phyloP scores from a whole-genome alignment of 129 eudicot species.

The Chrysanthemum lavandulifolium region DNA sequence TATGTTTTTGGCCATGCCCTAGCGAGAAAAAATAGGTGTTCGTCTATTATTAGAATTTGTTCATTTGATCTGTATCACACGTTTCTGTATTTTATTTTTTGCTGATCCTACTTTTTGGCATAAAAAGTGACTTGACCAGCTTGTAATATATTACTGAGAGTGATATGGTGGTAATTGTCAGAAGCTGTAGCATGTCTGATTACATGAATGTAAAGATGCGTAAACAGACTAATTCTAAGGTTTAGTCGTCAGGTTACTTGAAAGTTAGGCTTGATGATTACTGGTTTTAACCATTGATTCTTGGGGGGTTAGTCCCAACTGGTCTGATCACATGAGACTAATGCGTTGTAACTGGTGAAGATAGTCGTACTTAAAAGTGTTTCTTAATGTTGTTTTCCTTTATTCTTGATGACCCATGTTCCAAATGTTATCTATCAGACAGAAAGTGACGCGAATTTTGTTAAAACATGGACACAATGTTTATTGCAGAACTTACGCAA shows the following conservation, averaged over 20 bases:
- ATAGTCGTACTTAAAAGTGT: not conserved
- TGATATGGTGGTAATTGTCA: too few relatives aligned
- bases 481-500: too few relatives aligned
- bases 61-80: not conserved
- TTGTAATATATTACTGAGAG: not conserved
- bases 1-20: not conserved
- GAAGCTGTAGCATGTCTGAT: too few relatives aligned
- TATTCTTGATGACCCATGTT: not conserved
- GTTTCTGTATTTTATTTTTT: not conserved
- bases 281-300: too few relatives aligned
- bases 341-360: not conserved
- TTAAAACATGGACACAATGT: too few relatives aligned
- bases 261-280: not conserved
- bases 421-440: not conserved
- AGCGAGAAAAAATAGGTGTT: not conserved
- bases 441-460: too few relatives aligned
- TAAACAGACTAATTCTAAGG: not conserved
- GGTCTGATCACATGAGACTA: not conserved
- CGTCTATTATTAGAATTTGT: not conserved
- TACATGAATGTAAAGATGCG: not conserved
- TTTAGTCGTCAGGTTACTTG: not conserved
- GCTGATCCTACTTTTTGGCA: conserved; percentile 3
- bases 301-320: not conserved
- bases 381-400: not conserved
- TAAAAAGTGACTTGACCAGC: not conserved